These are phyloP conservation scores for Blastomyces parvus DNA, from an alignment of 2,329 filamentous ascomycete genomes.

Conservation along the genomic window DNA sequence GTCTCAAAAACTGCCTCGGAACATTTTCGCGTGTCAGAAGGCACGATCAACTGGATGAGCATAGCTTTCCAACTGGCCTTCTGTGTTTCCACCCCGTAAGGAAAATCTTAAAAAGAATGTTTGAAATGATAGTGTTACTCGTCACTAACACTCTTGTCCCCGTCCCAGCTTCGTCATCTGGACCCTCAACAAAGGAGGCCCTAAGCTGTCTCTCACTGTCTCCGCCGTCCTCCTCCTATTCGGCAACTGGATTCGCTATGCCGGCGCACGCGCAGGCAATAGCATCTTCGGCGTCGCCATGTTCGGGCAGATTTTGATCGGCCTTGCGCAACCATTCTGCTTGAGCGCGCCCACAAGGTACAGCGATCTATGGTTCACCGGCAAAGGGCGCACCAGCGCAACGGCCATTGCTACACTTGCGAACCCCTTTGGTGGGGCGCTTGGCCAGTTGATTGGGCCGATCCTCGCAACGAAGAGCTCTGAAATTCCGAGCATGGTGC, in stretches of 20 bases:
- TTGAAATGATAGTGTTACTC: background rate
- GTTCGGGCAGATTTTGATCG: slow-evolving; percentile 85
- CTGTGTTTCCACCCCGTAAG: slow-evolving; percentile 56
- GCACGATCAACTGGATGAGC: slow-evolving; percentile 83
- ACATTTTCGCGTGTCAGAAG: slow-evolving; percentile 67
- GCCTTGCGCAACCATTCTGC: slow-evolving; percentile 84
- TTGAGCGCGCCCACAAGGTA: slow-evolving; percentile 82
- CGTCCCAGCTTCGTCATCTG: slow-evolving; percentile 53
- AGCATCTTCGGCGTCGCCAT: slow-evolving; percentile 68
- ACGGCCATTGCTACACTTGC: slow-evolving; percentile 78
- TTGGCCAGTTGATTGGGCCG: slow-evolving; percentile 80
- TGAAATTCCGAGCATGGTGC: slow-evolving; percentile 69
- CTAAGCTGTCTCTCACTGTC: slow-evolving; percentile 65
- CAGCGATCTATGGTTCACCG: slow-evolving; percentile 90
- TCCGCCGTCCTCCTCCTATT: slow-evolving; percentile 63
- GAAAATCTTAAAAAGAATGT: slow-evolving; percentile 15
- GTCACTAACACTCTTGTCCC: background rate
- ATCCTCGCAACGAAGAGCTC: slow-evolving; percentile 55
- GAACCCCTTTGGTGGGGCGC: slow-evolving; percentile 80
- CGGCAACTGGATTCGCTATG: slow-evolving; percentile 89
- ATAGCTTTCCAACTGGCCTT: slow-evolving; percentile 84
- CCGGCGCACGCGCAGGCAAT: slow-evolving; percentile 46
- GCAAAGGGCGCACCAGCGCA: slow-evolving; percentile 70
- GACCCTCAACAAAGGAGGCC: slow-evolving; percentile 65
- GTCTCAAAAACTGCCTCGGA: slow-evolving; percentile 62